Percentiles rank a stretch among this genome's conserved stretches.
Conservation (phyloP, 306 rosid genomes). For the Lablab purpureus region DNA sequence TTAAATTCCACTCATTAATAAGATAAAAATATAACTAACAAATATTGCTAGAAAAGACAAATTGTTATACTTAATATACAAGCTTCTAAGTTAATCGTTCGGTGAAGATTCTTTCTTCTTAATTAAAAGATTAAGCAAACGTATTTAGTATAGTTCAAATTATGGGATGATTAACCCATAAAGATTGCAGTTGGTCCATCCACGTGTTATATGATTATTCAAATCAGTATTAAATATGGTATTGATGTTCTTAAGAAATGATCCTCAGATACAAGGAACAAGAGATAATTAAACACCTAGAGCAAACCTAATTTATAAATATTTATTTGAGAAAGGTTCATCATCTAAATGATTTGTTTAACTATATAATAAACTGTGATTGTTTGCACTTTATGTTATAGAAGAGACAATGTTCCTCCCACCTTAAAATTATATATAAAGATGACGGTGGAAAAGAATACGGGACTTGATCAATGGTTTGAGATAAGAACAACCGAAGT, state of each 20-base stretch:
- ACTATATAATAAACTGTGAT: conserved; percentile 31
- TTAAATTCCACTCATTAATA: too few relatives aligned
- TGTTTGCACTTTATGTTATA: conserved; percentile 28
- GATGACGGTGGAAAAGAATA: conserved; percentile 31
- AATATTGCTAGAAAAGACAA: too few relatives aligned
- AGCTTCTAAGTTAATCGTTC: not conserved
- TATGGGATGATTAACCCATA: conserved; percentile 3
- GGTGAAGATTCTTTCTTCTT: not conserved
- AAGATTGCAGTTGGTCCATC: conserved; percentile 39
- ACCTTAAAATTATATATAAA: conserved; percentile 9
- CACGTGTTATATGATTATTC: conserved; percentile 5
- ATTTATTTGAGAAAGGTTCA: conserved; percentile 4
- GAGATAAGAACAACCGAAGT: conserved; percentile 41
- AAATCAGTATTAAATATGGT: conserved; percentile 1
- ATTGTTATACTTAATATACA: too few relatives aligned
- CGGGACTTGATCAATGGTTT: conserved; percentile 41
- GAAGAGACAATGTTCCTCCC: conserved; percentile 35
- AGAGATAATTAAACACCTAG: not conserved
- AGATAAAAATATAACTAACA: too few relatives aligned
- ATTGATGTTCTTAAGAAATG: conserved; percentile 1
- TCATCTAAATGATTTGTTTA: conserved; percentile 3
- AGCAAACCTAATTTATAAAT: conserved; percentile 20
- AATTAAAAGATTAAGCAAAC: not conserved
- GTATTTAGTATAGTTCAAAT: not conserved
- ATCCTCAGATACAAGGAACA: not conserved